Evolutionary conservation across 768 basidiomycete species (phyloP).

Genomic region (Albatrellus ellisii): DNA sequence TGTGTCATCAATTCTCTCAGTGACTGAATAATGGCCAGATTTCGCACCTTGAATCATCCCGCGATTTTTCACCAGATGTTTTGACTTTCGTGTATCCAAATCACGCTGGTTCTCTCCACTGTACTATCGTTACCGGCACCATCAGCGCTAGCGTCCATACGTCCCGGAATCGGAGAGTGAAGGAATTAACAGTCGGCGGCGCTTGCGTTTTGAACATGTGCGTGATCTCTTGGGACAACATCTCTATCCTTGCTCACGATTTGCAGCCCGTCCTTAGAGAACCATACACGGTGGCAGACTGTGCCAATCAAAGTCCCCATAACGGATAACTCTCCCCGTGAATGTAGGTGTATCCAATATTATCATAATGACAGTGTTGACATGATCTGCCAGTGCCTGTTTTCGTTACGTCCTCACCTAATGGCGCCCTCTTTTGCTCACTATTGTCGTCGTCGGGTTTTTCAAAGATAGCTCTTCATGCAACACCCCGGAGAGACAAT

Average conservation of each 20-base stretch:
- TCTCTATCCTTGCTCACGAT: background rate
- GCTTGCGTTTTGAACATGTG: background rate
- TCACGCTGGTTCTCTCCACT: slow-evolving; percentile 1
- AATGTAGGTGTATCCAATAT: background rate
- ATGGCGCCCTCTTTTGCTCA: slow-evolving; percentile 40
- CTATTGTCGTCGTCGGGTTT: slow-evolving; percentile 20
- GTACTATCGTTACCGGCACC: slow-evolving; percentile 8
- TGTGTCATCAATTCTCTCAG: background rate
- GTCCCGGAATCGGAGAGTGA: background rate
- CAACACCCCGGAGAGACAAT: slow-evolving; percentile 3
- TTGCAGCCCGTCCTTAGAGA: background rate
- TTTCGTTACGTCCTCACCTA: slow-evolving; percentile 43
- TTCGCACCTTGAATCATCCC: background rate
- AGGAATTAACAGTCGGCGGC: background rate
- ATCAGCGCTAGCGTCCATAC: slow-evolving; percentile 2
- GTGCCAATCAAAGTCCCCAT: background rate
- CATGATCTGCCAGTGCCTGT: slow-evolving; percentile 36
- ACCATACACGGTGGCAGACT: background rate
- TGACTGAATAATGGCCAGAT: background rate
- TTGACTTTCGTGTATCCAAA: slow-evolving; percentile 9
- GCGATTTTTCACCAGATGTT: slow-evolving; percentile 5
- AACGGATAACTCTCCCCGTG: background rate
- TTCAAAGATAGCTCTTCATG: slow-evolving; percentile 8
- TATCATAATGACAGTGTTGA: background rate
- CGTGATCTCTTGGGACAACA: background rate